Evolutionary conservation across 2,329 filamentous ascomycete genomes (phyloP).

Genomic region (Erysiphe neolycopersici): DNA sequence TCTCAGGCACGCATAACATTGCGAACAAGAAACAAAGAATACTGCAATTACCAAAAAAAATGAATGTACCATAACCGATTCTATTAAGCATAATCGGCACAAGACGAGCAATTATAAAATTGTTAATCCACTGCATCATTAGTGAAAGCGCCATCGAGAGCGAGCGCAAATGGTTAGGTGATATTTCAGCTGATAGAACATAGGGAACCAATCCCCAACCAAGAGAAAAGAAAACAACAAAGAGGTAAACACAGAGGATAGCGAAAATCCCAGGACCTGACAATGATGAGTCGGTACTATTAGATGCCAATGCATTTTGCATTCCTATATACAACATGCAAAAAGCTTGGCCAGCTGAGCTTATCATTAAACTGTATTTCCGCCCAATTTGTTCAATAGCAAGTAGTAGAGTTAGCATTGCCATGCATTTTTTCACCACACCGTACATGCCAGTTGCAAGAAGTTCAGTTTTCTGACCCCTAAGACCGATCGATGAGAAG

Average conservation of each 20-base stretch:
- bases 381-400: conserved; percentile 43
- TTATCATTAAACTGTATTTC: conserved; percentile 31
- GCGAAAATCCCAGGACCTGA: too few relatives aligned
- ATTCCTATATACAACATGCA: conserved; percentile 47
- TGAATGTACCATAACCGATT: neutral
- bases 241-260: too few relatives aligned
- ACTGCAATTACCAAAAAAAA: neutral
- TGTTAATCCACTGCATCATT: conserved; percentile 40
- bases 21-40: neutral
- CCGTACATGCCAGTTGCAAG: conserved; percentile 54
- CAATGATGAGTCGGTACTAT: too few relatives aligned
- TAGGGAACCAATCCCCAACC: too few relatives aligned
- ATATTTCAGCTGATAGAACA: too few relatives aligned
- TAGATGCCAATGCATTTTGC: conserved; percentile 24
- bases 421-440: conserved; percentile 39
- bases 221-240: too few relatives aligned
- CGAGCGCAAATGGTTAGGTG: too few relatives aligned
- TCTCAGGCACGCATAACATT: conserved; percentile 1
- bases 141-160: too few relatives aligned
- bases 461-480: conserved; percentile 26
- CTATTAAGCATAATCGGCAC: conserved; percentile 30
- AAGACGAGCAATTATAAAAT: conserved; percentile 42
- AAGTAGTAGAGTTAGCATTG: conserved; percentile 36
- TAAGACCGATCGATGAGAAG: conserved; percentile 36
- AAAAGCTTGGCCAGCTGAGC: conserved; percentile 30